Evolutionary conservation across 176 grass and related monocot genomes (phyloP).

Genomic region (Avena sativa): DNA sequence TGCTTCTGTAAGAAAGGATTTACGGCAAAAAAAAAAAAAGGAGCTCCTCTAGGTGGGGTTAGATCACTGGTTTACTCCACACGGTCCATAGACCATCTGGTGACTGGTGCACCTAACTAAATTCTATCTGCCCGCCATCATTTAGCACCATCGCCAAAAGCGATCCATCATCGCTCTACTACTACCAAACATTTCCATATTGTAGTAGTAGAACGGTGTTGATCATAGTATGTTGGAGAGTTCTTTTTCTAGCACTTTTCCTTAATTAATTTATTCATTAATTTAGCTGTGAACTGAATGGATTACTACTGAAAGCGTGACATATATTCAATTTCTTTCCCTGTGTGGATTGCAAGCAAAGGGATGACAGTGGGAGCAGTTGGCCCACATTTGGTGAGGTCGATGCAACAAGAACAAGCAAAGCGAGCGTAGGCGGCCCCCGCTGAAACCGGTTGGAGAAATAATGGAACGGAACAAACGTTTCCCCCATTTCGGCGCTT

Average conservation of each 20-base stretch:
- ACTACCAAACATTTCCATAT: neutral
- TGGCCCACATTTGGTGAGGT: constrained; percentile 34
- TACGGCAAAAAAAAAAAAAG: neutral
- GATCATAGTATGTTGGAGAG: neutral
- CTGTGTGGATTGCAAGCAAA: constrained; percentile 50
- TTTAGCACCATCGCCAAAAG: neutral
- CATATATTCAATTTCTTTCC: neutral
- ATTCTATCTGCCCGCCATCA: neutral
- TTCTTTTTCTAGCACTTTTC: neutral
- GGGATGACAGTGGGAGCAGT: constrained; percentile 3
- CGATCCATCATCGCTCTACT: neutral
- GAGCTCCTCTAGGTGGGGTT: constrained; percentile 9
- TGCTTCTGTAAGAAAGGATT: too few species aligned
- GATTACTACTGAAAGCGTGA: neutral
- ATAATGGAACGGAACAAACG: neutral
- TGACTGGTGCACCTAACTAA: constrained; percentile 52
- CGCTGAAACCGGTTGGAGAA: neutral
- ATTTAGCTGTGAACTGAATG: neutral
- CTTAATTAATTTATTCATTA: neutral
- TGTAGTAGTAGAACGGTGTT: neutral
- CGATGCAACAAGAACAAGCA: constrained; percentile 28
- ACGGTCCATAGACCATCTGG: neutral
- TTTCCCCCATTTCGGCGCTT: neutral
- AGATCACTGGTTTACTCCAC: neutral
- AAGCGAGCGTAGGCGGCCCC: neutral